These are phyloP conservation scores for Blepharisma stoltei DNA, from an alignment of 73 alveolate species.

Conservation along the genomic window DNA sequence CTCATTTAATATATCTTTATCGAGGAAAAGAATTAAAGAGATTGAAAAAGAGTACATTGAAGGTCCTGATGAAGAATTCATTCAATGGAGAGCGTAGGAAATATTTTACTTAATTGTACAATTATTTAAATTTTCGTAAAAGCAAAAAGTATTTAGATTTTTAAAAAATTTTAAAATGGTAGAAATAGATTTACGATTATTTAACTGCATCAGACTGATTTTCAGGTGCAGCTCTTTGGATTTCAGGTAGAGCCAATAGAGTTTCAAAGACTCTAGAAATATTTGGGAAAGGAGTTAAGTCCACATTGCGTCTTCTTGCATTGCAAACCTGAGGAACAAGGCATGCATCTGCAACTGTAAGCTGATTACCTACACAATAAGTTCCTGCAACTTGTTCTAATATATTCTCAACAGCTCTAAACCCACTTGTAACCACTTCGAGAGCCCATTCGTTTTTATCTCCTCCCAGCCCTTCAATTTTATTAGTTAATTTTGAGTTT, in stretches of 20 bases:
- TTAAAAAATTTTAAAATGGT: too few species aligned
- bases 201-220: slow-evolving; percentile 51
- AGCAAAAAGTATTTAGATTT: too few species aligned
- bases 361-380: slow-evolving; percentile 60
- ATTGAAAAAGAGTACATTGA: slow-evolving; percentile 13
- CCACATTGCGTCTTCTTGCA: slow-evolving; percentile 44
- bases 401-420: slow-evolving; percentile 32
- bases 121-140: too few species aligned
- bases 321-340: slow-evolving; percentile 58
- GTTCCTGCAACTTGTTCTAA: slow-evolving; percentile 48
- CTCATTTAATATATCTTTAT: background rate
- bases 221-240: slow-evolving; percentile 52
- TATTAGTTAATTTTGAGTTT: slow-evolving; percentile 36
- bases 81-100: background rate
- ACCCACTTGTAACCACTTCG: slow-evolving; percentile 48
- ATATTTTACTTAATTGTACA: too few species aligned
- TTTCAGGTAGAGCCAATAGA: slow-evolving; percentile 36
- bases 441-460: slow-evolving; percentile 51
- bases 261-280: slow-evolving; percentile 36
- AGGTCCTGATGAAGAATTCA: background rate
- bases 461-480: slow-evolving; percentile 40
- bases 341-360: slow-evolving; percentile 67
- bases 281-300: slow-evolving; percentile 43
- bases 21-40: background rate
- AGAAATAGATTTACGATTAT: too few species aligned